Base-by-base conservation (phyloP, 495 filamentous ascomycete species). In the Arthonia radiata region DNA sequence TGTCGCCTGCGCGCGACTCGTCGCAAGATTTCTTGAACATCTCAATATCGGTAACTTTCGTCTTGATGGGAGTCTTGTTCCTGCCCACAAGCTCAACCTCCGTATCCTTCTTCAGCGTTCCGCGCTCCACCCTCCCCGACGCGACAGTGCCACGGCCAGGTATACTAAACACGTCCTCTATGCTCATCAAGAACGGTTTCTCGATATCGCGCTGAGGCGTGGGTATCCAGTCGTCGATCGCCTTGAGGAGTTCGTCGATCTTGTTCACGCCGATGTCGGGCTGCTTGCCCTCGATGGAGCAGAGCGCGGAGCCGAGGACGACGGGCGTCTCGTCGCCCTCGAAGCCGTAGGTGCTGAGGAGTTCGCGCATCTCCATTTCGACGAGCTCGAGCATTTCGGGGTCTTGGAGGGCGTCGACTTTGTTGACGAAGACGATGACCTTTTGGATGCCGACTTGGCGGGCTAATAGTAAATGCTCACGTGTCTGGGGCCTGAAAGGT, bases 341-440 rank as follows among this genome's bases (percentile, higher is more conserved):
- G 53, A 97, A 97, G 25, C 81, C 81, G 50, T 97, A 97, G 36
- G 63, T 67, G 33, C 43, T 65, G 31, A 97, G 71, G 17, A 94
- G 71, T 53, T 97, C 86, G 42, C 86, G 76, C 86, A 97, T 97
- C 57, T 97, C 86, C 69, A 97, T 83, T 65, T 97, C 86, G 43
- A 97, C 86, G 28, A 97, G 73, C 57, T 97, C 86, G 67, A 97
- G 70, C 86, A 97, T 97, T 54, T 97, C 86, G 25, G 73, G 71
- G 57, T 97, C 86, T 35, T 97, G 81, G 17, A 97, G 59, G 30
- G 78, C 73, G 49, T 97, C 86, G 48, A 94, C 64, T 64, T 97
- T 97, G 70, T 97, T 97, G 42, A 97, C 89, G 53, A 97, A 97
- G 35, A 97, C 86, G 37, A 97, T 89, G 28, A 97, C 77, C 55